Conservation (phyloP, 176 grass and related monocot species). For the Eragrostis curvula region DNA sequence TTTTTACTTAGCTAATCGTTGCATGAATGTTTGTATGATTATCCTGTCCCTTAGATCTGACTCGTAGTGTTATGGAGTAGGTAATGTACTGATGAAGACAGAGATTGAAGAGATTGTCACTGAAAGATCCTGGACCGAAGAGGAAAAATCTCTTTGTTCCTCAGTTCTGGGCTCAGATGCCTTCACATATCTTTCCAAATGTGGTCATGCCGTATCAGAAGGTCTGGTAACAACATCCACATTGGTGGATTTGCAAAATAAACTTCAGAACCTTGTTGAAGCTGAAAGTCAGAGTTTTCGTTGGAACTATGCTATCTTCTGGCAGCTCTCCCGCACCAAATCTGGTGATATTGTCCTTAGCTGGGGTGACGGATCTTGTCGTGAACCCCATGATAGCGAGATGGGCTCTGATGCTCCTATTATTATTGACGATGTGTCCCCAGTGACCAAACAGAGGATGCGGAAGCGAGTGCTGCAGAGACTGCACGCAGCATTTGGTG, state of each 20-base stretch:
- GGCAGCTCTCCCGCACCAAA: slow-evolving; percentile 75
- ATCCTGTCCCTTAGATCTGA: slow-evolving; percentile 16
- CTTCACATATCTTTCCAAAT: slow-evolving; percentile 63
- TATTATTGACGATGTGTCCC: slow-evolving; percentile 27
- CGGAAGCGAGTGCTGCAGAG: slow-evolving; percentile 60
- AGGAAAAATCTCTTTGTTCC: slow-evolving; percentile 52
- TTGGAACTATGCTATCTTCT: slow-evolving; percentile 91
- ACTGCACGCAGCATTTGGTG: slow-evolving; percentile 62
- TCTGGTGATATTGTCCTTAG: slow-evolving; percentile 72
- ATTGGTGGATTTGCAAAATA: slow-evolving; percentile 65
- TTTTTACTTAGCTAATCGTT: background rate
- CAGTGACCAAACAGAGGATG: slow-evolving; percentile 40
- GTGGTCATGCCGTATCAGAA: slow-evolving; percentile 56
- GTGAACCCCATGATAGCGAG: slow-evolving; percentile 50
- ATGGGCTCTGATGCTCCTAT: slow-evolving; percentile 21
- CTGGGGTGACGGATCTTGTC: slow-evolving; percentile 88
- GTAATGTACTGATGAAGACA: slow-evolving; percentile 44
- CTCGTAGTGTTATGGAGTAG: background rate
- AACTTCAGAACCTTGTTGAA: slow-evolving; percentile 73
- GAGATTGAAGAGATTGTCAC: slow-evolving; percentile 17
- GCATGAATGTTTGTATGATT: background rate
- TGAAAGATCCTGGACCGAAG: slow-evolving; percentile 52
- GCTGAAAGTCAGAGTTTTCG: slow-evolving; percentile 37
- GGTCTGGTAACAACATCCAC: slow-evolving; percentile 52
- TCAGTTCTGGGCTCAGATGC: slow-evolving; percentile 68